Conservation (phyloP, 1,139 yeast genomes). For the Candida frijolesensis region DNA sequence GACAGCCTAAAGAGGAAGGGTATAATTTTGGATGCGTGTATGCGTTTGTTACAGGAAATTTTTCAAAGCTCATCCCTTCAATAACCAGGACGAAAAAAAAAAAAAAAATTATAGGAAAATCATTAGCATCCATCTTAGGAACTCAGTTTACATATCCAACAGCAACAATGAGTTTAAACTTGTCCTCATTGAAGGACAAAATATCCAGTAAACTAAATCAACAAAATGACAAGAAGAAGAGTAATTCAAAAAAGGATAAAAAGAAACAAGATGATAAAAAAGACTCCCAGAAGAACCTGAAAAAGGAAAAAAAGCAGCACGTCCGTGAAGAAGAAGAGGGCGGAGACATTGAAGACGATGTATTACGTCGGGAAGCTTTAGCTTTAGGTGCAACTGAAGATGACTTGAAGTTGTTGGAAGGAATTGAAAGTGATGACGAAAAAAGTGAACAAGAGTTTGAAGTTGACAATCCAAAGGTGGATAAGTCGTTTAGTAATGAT, state of each 20-base stretch:
- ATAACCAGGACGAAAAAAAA: background rate
- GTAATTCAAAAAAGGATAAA: slow-evolving; percentile 23
- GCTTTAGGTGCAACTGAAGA: slow-evolving; percentile 70
- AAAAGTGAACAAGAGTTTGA: slow-evolving; percentile 60
- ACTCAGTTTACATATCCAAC: background rate
- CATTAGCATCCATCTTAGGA: background rate
- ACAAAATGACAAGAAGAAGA: slow-evolving; percentile 19
- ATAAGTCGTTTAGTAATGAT: slow-evolving; percentile 56
- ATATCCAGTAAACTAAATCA: slow-evolving; percentile 48
- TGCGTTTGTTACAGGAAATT: background rate
- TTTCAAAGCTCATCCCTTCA: slow-evolving; percentile 4
- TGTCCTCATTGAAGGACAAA: slow-evolving; percentile 60
- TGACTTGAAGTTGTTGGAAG: slow-evolving; percentile 53
- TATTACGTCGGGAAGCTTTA: slow-evolving; percentile 68
- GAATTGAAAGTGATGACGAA: background rate
- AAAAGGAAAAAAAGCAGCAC: slow-evolving; percentile 15
- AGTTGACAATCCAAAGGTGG: slow-evolving; percentile 39
- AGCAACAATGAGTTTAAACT: slow-evolving; percentile 29
- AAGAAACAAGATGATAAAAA: slow-evolving; percentile 15
- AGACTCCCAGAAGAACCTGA: slow-evolving; percentile 16
- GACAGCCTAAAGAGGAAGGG: slow-evolving; percentile 1
- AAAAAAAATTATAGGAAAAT: background rate
- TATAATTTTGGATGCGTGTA: background rate
- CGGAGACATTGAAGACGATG: slow-evolving; percentile 7
- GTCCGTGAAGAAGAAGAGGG: slow-evolving; percentile 1